phyloP scores from a whole-genome alignment of 306 rosid species.

The Argentina anserina region DNA sequence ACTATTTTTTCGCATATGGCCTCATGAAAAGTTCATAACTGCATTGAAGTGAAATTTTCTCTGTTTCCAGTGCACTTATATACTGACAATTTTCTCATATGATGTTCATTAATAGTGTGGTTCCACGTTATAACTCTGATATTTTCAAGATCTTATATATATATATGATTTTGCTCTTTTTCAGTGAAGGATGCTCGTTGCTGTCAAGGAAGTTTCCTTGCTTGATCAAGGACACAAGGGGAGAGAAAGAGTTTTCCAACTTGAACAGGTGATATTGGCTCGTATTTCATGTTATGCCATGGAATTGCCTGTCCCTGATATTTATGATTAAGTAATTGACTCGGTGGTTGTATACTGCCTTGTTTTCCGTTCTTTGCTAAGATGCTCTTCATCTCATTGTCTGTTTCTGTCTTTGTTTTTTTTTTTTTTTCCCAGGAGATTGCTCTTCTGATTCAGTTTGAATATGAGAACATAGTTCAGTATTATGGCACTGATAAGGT shows the following conservation, averaged over 20 bases:
- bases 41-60: neutral
- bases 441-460: too few species aligned
- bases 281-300: too few species aligned
- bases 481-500: too few species aligned
- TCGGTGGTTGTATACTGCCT: too few species aligned
- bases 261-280: constrained; percentile 67
- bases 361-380: too few species aligned
- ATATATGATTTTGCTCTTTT: constrained; percentile 8
- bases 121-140: neutral
- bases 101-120: neutral
- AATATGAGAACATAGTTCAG: too few species aligned
- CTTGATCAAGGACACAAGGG: constrained; percentile 81
- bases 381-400: too few species aligned
- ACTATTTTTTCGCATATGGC: neutral
- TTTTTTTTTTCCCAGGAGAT: too few species aligned
- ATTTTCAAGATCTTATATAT: constrained; percentile 12
- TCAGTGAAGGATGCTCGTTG: constrained; percentile 70
- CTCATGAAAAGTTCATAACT: neutral
- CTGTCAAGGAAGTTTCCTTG: constrained; percentile 94
- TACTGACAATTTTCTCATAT: neutral
- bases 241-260: constrained; percentile 67
- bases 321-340: too few species aligned
- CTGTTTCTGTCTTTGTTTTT: too few species aligned
- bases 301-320: too few species aligned
- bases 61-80: neutral